Conservation (phyloP, 306 rosid species). For the Delonix regia region DNA sequence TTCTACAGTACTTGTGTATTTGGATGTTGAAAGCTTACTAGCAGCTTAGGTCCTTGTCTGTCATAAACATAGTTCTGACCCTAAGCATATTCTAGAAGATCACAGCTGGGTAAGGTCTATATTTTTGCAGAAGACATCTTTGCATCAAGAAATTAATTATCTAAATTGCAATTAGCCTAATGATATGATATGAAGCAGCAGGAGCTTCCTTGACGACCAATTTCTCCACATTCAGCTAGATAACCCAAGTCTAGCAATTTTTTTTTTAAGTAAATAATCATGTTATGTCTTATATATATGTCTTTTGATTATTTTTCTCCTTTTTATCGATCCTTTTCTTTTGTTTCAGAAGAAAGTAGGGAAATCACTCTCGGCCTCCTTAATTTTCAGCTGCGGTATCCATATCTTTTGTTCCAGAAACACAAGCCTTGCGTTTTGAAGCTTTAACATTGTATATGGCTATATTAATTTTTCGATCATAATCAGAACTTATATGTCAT, state of each 20-base stretch:
- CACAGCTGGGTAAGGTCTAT: neutral
- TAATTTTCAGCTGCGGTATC: no score
- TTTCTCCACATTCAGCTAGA: slow-evolving; percentile 12
- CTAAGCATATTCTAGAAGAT: neutral
- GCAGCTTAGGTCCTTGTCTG: neutral
- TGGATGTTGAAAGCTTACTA: neutral
- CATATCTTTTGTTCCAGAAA: slow-evolving; percentile 3
- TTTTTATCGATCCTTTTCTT: neutral
- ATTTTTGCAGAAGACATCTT: neutral
- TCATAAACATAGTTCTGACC: slow-evolving; percentile 13
- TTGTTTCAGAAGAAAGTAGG: neutral
- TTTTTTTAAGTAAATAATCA: slow-evolving; percentile 10
- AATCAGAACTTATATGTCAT: neutral
- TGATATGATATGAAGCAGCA: neutral
- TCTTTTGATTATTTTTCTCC: neutral
- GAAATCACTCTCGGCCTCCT: neutral
- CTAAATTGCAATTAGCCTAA: neutral
- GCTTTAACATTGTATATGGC: neutral
- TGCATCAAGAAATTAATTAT: neutral
- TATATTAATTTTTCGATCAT: neutral
- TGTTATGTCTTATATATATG: no score
- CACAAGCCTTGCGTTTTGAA: neutral
- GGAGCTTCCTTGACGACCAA: neutral
- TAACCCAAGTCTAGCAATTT: neutral
- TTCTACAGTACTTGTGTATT: slow-evolving; percentile 11